These are phyloP conservation scores for Ogataea henricii DNA, from an alignment of 805 yeast species.

Conservation along the genomic window DNA sequence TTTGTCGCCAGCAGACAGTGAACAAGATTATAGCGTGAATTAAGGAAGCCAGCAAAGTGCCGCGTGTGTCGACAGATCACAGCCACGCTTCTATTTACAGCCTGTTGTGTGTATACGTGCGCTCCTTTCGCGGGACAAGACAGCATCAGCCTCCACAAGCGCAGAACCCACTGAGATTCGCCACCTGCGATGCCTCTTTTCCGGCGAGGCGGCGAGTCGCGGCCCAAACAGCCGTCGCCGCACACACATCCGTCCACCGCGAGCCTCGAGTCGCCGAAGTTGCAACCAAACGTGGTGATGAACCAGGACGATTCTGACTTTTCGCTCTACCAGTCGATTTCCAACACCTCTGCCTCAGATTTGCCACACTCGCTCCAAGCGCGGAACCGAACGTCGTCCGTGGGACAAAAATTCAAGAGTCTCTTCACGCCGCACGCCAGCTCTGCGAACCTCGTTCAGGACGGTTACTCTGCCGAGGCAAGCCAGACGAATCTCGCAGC, in stretches of 20 bases:
- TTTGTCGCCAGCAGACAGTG: neutral
- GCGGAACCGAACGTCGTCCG: slow-evolving; percentile 31
- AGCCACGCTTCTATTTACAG: slow-evolving; percentile 1
- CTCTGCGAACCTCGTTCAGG: slow-evolving; percentile 17
- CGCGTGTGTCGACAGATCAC: slow-evolving; percentile 3
- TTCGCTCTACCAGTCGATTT: slow-evolving; percentile 26
- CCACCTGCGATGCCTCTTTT: slow-evolving; percentile 21
- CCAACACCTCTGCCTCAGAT: slow-evolving; percentile 25
- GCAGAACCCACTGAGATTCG: neutral
- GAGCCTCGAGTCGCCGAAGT: slow-evolving; percentile 11
- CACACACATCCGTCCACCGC: neutral
- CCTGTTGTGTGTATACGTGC: slow-evolving; percentile 7
- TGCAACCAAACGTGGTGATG: slow-evolving; percentile 20
- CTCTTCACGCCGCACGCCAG: slow-evolving; percentile 29
- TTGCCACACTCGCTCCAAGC: slow-evolving; percentile 13
- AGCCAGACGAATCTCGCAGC: slow-evolving; percentile 8
- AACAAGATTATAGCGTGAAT: slow-evolving; percentile 3
- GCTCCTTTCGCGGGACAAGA: slow-evolving; percentile 1
- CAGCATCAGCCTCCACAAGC: neutral
- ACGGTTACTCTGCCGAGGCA: slow-evolving; percentile 11
- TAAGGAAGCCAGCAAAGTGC: neutral
- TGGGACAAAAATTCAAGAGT: slow-evolving; percentile 34
- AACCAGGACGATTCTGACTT: slow-evolving; percentile 28
- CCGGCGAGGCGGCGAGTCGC: slow-evolving; percentile 13
- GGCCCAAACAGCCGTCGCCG: slow-evolving; percentile 3